Percentiles rank a stretch among this genome's conserved stretches.
phyloP scores from a whole-genome alignment of 1,284 basidiomycete species.

The Cryptococcus deneoformans region DNA sequence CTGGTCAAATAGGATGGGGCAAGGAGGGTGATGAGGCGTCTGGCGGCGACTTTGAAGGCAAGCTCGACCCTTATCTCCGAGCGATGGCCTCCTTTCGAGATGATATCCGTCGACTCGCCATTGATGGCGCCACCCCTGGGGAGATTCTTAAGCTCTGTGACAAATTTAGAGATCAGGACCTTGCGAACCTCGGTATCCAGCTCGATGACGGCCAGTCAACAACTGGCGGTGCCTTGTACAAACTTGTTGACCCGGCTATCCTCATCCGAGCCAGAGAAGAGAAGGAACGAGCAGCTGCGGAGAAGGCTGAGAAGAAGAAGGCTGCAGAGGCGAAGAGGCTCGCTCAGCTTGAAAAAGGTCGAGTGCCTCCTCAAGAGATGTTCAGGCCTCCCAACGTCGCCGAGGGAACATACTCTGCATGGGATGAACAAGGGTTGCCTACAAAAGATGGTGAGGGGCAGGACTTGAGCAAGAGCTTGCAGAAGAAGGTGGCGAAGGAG shows the following conservation, averaged over 20 bases:
- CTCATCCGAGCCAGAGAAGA: constrained; percentile 83
- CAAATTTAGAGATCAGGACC: constrained; percentile 81
- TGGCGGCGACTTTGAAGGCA: constrained; percentile 59
- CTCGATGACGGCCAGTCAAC: constrained; percentile 84
- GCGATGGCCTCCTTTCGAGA: constrained; percentile 89
- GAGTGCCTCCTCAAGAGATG: constrained; percentile 68
- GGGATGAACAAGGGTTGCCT: constrained; percentile 83
- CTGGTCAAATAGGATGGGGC: constrained; percentile 53
- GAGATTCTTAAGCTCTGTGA: constrained; percentile 79
- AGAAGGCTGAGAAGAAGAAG: constrained; percentile 71
- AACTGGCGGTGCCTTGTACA: constrained; percentile 93
- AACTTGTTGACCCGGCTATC: constrained; percentile 80
- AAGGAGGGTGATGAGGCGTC: constrained; percentile 28
- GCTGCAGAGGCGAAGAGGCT: constrained; percentile 68
- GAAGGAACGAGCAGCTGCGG: constrained; percentile 72
- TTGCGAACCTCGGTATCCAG: constrained; percentile 90
- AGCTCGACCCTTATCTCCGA: constrained; percentile 84
- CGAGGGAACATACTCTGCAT: constrained; percentile 67
- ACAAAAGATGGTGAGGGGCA: constrained; percentile 77
- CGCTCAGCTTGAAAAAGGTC: constrained; percentile 83
- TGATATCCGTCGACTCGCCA: constrained; percentile 77
- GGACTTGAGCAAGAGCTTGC: constrained; percentile 76
- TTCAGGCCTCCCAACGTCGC: constrained; percentile 79
- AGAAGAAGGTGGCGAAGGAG: constrained; percentile 80
- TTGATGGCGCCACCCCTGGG: constrained; percentile 62